phyloP scores from a whole-genome alignment of 176 grass and related monocot species.

The Rhynchospora breviuscula region DNA sequence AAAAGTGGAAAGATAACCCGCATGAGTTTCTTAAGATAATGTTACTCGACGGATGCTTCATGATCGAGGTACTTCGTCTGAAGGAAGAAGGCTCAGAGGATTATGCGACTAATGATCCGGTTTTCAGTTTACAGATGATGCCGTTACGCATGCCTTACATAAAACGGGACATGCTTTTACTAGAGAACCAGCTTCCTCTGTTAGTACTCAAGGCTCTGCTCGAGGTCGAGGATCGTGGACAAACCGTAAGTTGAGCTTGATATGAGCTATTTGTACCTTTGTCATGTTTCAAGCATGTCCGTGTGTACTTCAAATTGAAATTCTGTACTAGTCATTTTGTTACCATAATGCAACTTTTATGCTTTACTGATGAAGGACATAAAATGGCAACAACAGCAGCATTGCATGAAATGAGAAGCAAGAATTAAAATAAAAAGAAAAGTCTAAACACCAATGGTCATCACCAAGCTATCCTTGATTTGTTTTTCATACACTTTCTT shows the following conservation, averaged over 20 bases:
- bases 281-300: not conserved
- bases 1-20: not conserved
- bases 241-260: not conserved
- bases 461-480: not conserved
- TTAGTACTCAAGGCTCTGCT: slow-evolving; percentile 19
- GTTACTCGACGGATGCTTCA: slow-evolving; percentile 8
- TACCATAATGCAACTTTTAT: not conserved
- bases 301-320: not conserved
- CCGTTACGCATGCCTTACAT: slow-evolving; percentile 13
- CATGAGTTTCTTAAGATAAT: not conserved
- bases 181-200: slow-evolving; percentile 38
- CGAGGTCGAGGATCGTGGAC: not conserved
- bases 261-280: not conserved
- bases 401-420: no score
- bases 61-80: not conserved
- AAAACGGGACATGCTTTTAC: slow-evolving; percentile 28
- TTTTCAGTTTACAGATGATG: slow-evolving; percentile 11
- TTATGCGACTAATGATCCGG: not conserved
- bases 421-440: no score
- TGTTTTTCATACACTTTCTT: no score
- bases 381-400: no score
- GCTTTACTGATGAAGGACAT: not conserved
- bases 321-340: not conserved
- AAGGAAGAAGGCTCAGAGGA: not conserved
- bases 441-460: not conserved